Evolutionary conservation across 2,329 filamentous ascomycete genomes (phyloP).

Genomic region (Calonectria leucothoes): DNA sequence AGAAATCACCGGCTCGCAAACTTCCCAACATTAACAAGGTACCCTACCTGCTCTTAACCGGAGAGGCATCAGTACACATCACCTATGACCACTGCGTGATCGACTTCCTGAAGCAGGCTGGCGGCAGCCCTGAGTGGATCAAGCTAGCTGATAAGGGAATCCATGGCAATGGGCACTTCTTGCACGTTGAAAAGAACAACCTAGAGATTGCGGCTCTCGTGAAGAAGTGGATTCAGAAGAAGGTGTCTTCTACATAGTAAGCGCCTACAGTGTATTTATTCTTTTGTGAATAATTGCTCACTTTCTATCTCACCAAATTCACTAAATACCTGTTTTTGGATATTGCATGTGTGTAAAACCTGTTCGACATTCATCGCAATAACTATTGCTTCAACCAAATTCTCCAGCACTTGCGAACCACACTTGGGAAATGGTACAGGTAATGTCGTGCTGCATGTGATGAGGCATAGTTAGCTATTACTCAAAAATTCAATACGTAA

Average conservation of each 20-base stretch:
- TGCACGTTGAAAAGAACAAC: conserved; percentile 35
- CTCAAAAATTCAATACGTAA: too few relatives aligned
- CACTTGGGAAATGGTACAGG: too few relatives aligned
- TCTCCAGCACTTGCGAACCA: too few relatives aligned
- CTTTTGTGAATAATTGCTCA: too few relatives aligned
- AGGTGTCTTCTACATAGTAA: not conserved
- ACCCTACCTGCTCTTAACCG: conserved; percentile 26
- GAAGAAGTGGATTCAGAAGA: not conserved
- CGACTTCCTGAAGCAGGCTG: conserved; percentile 28
- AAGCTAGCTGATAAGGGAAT: conserved; percentile 26
- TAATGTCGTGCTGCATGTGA: too few relatives aligned
- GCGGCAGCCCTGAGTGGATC: conserved; percentile 27
- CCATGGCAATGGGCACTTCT: conserved; percentile 31
- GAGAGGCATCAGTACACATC: conserved; percentile 28
- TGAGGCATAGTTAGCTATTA: too few relatives aligned
- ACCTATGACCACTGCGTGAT: conserved; percentile 30
- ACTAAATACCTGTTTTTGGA: too few relatives aligned
- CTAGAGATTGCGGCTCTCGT: conserved; percentile 25
- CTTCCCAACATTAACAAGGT: conserved; percentile 32
- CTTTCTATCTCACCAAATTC: too few relatives aligned
- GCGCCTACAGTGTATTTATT: too few relatives aligned
- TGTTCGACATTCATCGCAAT: too few relatives aligned
- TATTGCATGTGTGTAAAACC: too few relatives aligned
- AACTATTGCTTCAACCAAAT: too few relatives aligned
- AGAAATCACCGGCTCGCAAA: conserved; percentile 26